phyloP scores from a whole-genome alignment of 2,329 filamentous ascomycete genomes.

The Penicillium sp. region DNA sequence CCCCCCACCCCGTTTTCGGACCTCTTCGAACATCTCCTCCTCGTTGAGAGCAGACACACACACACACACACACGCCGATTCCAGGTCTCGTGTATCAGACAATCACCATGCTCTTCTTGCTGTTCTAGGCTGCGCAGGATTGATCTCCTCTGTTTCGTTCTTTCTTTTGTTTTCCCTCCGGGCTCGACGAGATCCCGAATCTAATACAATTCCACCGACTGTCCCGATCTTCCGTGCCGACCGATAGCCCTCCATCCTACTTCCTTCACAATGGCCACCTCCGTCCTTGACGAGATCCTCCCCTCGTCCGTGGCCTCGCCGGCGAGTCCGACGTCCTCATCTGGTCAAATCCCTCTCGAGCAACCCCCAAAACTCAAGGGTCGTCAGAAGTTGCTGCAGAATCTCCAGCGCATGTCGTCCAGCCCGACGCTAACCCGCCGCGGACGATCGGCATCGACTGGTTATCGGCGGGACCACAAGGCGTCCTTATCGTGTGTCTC shows the following conservation, averaged over 20 bases:
- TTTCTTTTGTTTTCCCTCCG: not conserved
- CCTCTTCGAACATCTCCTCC: not conserved
- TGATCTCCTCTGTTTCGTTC: not conserved
- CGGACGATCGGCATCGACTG: conserved; percentile 63
- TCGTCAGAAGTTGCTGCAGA: conserved; percentile 69
- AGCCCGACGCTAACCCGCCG: conserved; percentile 69
- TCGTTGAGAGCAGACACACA: not conserved
- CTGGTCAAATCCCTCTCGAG: conserved; percentile 41
- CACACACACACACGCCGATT: not conserved
- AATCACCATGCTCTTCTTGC: not conserved
- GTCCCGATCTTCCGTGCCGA: not conserved
- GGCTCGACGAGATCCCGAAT: not conserved
- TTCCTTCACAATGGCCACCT: conserved; percentile 32
- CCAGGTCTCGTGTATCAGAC: not conserved
- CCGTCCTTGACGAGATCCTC: conserved; percentile 31
- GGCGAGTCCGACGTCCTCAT: conserved; percentile 35
- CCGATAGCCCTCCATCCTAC: not conserved
- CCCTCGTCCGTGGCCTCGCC: conserved; percentile 39
- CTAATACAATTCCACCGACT: not conserved
- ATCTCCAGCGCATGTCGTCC: conserved; percentile 79
- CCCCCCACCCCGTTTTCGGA: not conserved
- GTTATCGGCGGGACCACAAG: conserved; percentile 64
- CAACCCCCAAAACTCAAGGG: conserved; percentile 63
- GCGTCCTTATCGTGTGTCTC: conserved; percentile 67
- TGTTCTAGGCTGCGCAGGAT: not conserved